Conservation (phyloP, 148 eudicot species). For the Fagopyrum esculentum region DNA sequence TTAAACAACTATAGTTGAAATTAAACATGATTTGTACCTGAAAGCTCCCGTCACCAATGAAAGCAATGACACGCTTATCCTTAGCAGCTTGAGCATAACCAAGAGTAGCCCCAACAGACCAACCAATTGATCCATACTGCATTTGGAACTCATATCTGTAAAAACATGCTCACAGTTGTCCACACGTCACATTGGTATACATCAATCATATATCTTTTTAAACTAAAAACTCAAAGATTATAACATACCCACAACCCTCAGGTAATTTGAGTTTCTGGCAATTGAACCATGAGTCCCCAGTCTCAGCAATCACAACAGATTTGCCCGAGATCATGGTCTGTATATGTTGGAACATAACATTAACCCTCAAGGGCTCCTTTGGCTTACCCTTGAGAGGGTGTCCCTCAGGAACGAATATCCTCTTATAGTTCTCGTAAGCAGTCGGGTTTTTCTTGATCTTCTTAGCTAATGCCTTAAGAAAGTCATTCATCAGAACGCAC, state of each 20-base stretch:
- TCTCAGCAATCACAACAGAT: conserved; percentile 71
- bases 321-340: conserved; percentile 67
- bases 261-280: conserved; percentile 78
- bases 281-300: conserved; percentile 89
- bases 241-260: conserved; percentile 68
- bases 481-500: conserved; percentile 70
- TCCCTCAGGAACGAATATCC: conserved; percentile 77
- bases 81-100: conserved; percentile 89
- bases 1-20: no score
- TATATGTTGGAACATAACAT: conserved; percentile 60
- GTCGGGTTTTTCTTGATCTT: conserved; percentile 43
- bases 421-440: conserved; percentile 59
- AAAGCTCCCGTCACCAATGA: conserved; percentile 97
- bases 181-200: not conserved
- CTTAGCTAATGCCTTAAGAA: conserved; percentile 52
- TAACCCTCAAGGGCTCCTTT: conserved; percentile 64
- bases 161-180: not conserved
- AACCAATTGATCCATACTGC: conserved; percentile 97
- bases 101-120: conserved; percentile 96
- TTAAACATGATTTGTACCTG: conserved; percentile 40
- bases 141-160: conserved; percentile 83
- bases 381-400: conserved; percentile 45
- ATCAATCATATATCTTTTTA: not conserved
- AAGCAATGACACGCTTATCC: conserved; percentile 74
- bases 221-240: no score